Conservation (phyloP, 2,329 filamentous ascomycete genomes). For the Aureobasidium zeae region DNA sequence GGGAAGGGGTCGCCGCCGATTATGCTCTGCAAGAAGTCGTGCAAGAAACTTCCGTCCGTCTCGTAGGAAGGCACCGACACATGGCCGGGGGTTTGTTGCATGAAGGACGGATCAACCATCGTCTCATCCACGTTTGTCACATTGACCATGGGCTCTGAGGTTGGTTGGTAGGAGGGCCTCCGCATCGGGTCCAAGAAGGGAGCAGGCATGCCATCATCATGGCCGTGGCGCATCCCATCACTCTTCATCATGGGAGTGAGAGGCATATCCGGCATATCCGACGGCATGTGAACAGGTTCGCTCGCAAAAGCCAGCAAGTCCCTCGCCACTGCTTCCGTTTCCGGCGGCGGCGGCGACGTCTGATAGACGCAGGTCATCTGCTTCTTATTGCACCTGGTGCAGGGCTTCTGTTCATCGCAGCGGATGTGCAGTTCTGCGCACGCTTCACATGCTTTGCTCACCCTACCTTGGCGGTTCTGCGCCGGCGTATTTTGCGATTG, state of each 20-base stretch:
- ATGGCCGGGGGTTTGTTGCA: neutral
- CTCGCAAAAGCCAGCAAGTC: constrained; percentile 7
- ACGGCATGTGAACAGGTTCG: neutral
- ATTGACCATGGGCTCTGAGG: constrained; percentile 7
- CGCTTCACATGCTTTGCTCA: constrained; percentile 43
- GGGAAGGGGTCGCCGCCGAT: constrained; percentile 11
- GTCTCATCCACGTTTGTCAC: neutral
- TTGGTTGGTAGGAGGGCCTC: neutral
- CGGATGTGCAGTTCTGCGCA: constrained; percentile 45
- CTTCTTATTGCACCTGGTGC: constrained; percentile 43
- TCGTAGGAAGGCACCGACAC: constrained; percentile 7
- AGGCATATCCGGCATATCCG: neutral
- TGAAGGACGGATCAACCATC: neutral
- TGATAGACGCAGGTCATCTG: constrained; percentile 36
- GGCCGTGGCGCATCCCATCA: neutral
- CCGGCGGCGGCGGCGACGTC: constrained; percentile 11
- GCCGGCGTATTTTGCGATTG: constrained; percentile 25
- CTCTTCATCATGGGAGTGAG: neutral
- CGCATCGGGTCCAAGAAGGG: neutral
- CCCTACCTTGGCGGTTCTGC: constrained; percentile 30
- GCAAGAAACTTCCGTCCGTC: constrained; percentile 3
- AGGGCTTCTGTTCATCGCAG: constrained; percentile 47
- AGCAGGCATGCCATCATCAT: neutral
- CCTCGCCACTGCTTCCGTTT: constrained; percentile 10
- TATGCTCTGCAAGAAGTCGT: constrained; percentile 17